Conservation (phyloP, 225 moss, liverwort and hornwort genomes). For the Straminergon stramineum region DNA sequence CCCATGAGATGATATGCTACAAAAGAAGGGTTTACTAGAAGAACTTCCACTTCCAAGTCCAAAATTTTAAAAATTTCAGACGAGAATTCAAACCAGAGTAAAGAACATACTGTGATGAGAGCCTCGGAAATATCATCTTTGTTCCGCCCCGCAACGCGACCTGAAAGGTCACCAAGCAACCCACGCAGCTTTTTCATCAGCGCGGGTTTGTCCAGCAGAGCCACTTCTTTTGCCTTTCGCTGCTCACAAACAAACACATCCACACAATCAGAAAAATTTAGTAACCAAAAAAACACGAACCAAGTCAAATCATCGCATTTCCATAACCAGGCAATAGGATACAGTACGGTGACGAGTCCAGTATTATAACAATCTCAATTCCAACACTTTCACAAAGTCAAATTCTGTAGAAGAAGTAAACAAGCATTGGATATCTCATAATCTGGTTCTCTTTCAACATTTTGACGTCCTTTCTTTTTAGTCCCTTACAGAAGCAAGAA, state of each 20-base stretch:
- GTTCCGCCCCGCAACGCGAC: slow-evolving; percentile 48
- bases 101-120: slow-evolving; percentile 23
- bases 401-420: background rate
- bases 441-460: too few species aligned
- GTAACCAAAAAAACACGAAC: background rate
- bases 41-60: background rate
- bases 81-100: background rate
- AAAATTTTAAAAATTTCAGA: background rate
- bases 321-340: background rate
- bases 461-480: too few species aligned
- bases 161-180: slow-evolving; percentile 32
- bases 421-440: background rate
- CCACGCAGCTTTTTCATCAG: slow-evolving; percentile 38
- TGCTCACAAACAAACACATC: slow-evolving; percentile 4
- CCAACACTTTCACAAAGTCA: background rate
- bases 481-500: background rate
- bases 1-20: background rate
- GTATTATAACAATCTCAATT: background rate
- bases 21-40: background rate
- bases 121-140: slow-evolving; percentile 40
- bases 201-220: slow-evolving; percentile 39
- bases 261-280: background rate
- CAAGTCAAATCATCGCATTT: background rate
- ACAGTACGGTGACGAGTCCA: background rate
- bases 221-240: slow-evolving; percentile 32